Conservation (phyloP, 2,329 filamentous ascomycete genomes). For the Akanthomyces dipterigenus region DNA sequence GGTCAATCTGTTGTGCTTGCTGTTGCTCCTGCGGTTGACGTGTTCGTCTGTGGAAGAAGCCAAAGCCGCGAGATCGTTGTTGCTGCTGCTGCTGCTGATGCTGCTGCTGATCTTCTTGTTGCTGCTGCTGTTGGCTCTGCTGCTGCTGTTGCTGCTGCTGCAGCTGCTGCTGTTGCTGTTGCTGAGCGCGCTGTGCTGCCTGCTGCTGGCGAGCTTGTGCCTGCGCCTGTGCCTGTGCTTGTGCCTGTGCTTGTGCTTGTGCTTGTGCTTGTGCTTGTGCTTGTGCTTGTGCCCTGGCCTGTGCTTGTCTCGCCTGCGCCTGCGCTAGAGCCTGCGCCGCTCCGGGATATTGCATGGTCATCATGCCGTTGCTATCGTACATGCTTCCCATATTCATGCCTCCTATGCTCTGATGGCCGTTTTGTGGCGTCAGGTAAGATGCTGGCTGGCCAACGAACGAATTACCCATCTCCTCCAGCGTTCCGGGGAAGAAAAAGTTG, state of each 20-base stretch:
- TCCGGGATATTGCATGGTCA: conserved; percentile 26
- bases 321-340: conserved; percentile 24
- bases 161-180: conserved; percentile 17
- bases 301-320: conserved; percentile 20
- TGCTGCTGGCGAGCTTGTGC: conserved; percentile 23
- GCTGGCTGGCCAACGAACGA: conserved; percentile 66
- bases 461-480: conserved; percentile 63
- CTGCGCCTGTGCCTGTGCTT: conserved; percentile 12
- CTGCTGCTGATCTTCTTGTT: conserved; percentile 26
- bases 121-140: conserved; percentile 21
- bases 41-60: conserved; percentile 18
- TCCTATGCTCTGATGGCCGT: conserved; percentile 32
- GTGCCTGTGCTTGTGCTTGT: conserved; percentile 17
- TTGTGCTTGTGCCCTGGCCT: conserved; percentile 24
- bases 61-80: conserved; percentile 26
- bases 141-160: conserved; percentile 12
- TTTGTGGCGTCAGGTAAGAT: conserved; percentile 59
- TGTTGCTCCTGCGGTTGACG: conserved; percentile 20
- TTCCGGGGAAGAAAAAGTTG: conserved; percentile 45
- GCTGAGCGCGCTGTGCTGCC: conserved; percentile 13
- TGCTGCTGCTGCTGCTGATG: conserved; percentile 25
- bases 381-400: conserved; percentile 37
- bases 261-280: conserved; percentile 21
- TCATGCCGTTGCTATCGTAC: conserved; percentile 37
- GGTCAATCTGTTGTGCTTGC: conserved; percentile 38